Conservation (phyloP, 805 yeast genomes). For the Saccharomycopsis fodiens region DNA sequence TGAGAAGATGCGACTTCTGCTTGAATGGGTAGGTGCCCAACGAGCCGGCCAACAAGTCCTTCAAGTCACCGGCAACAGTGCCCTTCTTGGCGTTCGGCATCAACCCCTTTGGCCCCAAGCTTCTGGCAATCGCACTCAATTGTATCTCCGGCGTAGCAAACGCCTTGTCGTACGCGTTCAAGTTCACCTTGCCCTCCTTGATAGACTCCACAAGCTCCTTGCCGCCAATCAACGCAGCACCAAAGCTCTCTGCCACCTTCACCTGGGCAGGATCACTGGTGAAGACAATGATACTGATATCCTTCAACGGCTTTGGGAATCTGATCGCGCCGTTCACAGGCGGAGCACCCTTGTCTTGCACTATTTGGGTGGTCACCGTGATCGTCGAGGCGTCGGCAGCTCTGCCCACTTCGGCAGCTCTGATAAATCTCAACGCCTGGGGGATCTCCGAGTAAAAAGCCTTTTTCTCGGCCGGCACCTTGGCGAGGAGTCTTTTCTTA, state of each 20-base stretch:
- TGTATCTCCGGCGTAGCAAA: constrained; percentile 82
- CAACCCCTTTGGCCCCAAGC: constrained; percentile 80
- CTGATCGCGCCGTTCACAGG: constrained; percentile 64
- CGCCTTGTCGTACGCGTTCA: constrained; percentile 58
- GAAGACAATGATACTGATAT: constrained; percentile 59
- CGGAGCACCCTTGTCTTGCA: constrained; percentile 70
- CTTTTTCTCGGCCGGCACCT: constrained; percentile 35
- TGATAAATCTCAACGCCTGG: constrained; percentile 63
- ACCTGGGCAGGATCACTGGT: constrained; percentile 48
- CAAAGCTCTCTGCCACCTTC: constrained; percentile 46
- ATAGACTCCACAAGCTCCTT: constrained; percentile 58
- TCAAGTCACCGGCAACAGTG: constrained; percentile 68
- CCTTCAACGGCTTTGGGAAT: constrained; percentile 67
- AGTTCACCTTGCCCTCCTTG: constrained; percentile 37
- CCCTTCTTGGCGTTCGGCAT: constrained; percentile 86
- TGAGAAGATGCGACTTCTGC: constrained; percentile 55
- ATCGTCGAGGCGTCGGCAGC: constrained; percentile 65
- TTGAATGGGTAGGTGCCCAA: constrained; percentile 72
- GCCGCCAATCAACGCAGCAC: constrained; percentile 69
- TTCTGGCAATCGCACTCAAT: constrained; percentile 62
- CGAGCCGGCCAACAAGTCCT: constrained; percentile 42
- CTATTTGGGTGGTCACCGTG: constrained; percentile 53
- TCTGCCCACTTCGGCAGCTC: constrained; percentile 90
- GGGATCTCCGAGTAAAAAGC: constrained; percentile 70
- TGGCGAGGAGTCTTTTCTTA: constrained; percentile 31